Evolutionary conservation across 176 grass and related monocot species (phyloP), one percentile per base, ranked within the genome.

Genomic region (Avena eriantha): DNA sequence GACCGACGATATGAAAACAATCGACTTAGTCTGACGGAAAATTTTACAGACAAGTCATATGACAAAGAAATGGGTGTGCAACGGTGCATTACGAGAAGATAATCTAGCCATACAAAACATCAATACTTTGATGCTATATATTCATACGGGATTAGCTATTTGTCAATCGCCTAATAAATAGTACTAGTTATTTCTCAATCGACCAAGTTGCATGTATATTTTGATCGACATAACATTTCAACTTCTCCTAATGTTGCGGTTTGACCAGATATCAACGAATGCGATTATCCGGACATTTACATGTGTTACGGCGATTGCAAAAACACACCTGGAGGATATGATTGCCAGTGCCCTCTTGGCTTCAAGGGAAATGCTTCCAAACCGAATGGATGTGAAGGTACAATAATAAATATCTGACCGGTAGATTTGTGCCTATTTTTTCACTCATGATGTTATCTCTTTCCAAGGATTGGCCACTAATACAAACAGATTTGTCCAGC

Each of bases 221-320:
- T 29, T 29, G 29, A 29, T 29, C 29, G 29, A 29, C 29, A 29
- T 29, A 29, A 29, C 29, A 29, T 29, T 29, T 29, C 29, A 29
- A 29, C 29, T 29, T 29, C 29, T 29, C 12, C 2, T 2, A 50
- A 11, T 57, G 45, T 83, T 55, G 10, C 3, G 53, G 48, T 33
- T 3, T 5, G 2, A 56, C 35, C 19, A 92, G 67, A 89, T 86
- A 72, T 89, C 54, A 29, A 87, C 3, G 73, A 91, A 55, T 91
- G 85, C 10, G 1, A 68, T 0, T 21, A 49, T 16, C 16, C 0
- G 2, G 23, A 88, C 8, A 74, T 57, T 3, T 88, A 91, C 34
- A 64, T 45, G 4, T 91, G 89, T 18, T 46, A 81, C 19, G 85
- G 85, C 23, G 2, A 1, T 67, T 91, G 76, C 79, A 11, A 0